Percentiles rank a stretch among this genome's conserved stretches.
These are phyloP conservation scores for Nannochloropsis oceanica DNA, from an alignment of 108 stramenopile genomes.

Conservation along the genomic window DNA sequence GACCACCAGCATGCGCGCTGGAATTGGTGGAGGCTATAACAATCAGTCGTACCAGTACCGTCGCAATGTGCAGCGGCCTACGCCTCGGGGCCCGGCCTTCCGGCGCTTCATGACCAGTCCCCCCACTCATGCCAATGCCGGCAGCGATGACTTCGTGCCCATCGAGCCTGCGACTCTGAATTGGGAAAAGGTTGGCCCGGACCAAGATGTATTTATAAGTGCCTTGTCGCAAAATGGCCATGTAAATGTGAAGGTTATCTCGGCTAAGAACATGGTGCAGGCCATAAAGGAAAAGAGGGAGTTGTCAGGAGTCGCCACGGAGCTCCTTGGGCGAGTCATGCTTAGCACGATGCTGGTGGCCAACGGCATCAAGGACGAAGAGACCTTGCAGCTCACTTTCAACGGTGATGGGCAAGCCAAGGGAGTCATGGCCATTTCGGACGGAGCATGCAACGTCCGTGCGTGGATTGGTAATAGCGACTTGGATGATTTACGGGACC, in stretches of 20 bases:
- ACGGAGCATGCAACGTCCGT: slow-evolving; percentile 20
- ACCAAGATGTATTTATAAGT: slow-evolving; percentile 1
- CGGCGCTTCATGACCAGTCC: neutral
- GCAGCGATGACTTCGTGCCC: neutral
- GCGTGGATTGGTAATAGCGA: slow-evolving; percentile 18
- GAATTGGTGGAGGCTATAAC: neutral
- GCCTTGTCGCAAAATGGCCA: slow-evolving; percentile 14
- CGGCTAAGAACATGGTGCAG: slow-evolving; percentile 13
- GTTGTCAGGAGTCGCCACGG: slow-evolving; percentile 13
- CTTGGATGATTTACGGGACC: slow-evolving; percentile 2
- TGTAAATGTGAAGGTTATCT: slow-evolving; percentile 5
- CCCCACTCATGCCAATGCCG: neutral
- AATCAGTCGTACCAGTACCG: neutral
- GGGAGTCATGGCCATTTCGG: slow-evolving; percentile 6
- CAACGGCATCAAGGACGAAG: slow-evolving; percentile 13
- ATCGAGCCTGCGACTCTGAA: neutral
- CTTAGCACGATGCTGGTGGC: slow-evolving; percentile 21
- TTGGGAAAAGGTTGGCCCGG: neutral
- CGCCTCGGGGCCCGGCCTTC: neutral
- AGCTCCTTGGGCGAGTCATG: slow-evolving; percentile 23
- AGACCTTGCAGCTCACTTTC: slow-evolving; percentile 25
- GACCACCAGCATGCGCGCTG: neutral
- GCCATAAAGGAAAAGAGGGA: neutral
- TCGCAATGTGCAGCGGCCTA: neutral
- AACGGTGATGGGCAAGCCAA: slow-evolving; percentile 6